Conservation (phyloP, 2,329 filamentous ascomycete genomes). For the Aspergillus spinulosporus region DNA sequence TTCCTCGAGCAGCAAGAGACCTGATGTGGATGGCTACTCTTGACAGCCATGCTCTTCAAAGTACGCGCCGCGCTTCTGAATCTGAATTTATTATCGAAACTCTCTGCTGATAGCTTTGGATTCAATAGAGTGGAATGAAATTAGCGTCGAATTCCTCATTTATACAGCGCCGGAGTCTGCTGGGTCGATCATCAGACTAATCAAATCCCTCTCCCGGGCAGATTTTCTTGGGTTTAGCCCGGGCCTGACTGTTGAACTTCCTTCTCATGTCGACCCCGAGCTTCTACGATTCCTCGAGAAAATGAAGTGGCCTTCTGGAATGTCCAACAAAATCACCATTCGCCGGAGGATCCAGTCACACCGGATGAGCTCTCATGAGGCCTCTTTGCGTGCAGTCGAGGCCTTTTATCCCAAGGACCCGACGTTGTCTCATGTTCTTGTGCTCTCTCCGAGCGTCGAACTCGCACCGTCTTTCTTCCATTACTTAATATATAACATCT, state of each 20-base stretch:
- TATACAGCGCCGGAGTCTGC: constrained; percentile 71
- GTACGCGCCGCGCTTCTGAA: constrained; percentile 43
- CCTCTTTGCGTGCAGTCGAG: constrained; percentile 75
- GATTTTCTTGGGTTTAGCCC: constrained; percentile 73
- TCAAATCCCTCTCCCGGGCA: constrained; percentile 71
- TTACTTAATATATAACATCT: constrained; percentile 74
- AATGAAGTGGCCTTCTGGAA: constrained; percentile 67
- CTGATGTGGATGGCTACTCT: constrained; percentile 76
- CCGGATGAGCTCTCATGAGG: constrained; percentile 65
- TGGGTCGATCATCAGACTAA: constrained; percentile 72
- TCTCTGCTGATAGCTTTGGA: constrained; percentile 14
- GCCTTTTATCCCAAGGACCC: constrained; percentile 77
- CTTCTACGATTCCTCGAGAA: constrained; percentile 62
- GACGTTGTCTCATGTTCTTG: constrained; percentile 70
- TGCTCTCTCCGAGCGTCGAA: constrained; percentile 79
- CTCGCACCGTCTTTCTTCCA: constrained; percentile 80
- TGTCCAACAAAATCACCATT: constrained; percentile 60
- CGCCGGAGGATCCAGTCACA: constrained; percentile 69
- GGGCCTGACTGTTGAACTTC: constrained; percentile 81
- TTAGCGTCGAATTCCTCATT: constrained; percentile 78
- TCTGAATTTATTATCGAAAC: background rate
- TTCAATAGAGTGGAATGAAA: constrained; percentile 69
- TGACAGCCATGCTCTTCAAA: constrained; percentile 68
- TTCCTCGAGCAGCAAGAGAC: constrained; percentile 65
- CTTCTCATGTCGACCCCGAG: constrained; percentile 65